Percentiles rank a stretch among this genome's conserved stretches.
These are phyloP conservation scores for Mayamaea pseudoterrestris DNA, from an alignment of 108 stramenopile genomes.

Conservation along the genomic window DNA sequence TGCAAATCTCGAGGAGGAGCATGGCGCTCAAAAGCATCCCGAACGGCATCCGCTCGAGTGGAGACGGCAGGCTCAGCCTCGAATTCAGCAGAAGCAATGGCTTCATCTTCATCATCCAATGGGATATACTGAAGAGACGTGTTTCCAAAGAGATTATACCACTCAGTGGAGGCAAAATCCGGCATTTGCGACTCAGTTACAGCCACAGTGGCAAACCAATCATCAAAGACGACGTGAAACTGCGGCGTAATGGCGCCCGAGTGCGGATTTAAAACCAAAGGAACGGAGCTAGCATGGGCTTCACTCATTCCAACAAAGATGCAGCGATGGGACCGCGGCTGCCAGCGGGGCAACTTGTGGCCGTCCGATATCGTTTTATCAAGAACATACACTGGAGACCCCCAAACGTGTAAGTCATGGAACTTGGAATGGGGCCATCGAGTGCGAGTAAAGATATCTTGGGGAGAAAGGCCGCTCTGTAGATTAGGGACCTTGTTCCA, in stretches of 20 bases:
- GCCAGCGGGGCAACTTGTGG: slow-evolving; percentile 20
- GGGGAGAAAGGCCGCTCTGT: slow-evolving; percentile 5
- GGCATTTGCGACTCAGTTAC: slow-evolving; percentile 9
- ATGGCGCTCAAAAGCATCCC: too few species aligned
- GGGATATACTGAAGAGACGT: neutral
- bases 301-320: slow-evolving; percentile 16
- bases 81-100: neutral
- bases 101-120: slow-evolving; percentile 2
- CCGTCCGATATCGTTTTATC: slow-evolving; percentile 17
- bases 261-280: slow-evolving; percentile 4
- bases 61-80: neutral
- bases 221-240: slow-evolving; percentile 32
- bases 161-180: slow-evolving; percentile 7
- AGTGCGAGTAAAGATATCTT: slow-evolving; percentile 13
- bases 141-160: slow-evolving; percentile 16
- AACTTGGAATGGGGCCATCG: slow-evolving; percentile 5
- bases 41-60: too few species aligned
- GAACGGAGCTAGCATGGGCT: slow-evolving; percentile 4
- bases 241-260: slow-evolving; percentile 20
- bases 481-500: slow-evolving; percentile 18
- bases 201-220: slow-evolving; percentile 19
- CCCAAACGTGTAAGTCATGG: slow-evolving; percentile 20
- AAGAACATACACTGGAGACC: slow-evolving; percentile 21
- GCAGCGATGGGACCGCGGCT: slow-evolving; percentile 9
- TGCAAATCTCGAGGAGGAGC: too few species aligned